Evolutionary conservation across 2,329 filamentous ascomycete genomes (phyloP), one percentile per base, ranked within the genome.

Genomic region (Biscogniauxia marginata): DNA sequence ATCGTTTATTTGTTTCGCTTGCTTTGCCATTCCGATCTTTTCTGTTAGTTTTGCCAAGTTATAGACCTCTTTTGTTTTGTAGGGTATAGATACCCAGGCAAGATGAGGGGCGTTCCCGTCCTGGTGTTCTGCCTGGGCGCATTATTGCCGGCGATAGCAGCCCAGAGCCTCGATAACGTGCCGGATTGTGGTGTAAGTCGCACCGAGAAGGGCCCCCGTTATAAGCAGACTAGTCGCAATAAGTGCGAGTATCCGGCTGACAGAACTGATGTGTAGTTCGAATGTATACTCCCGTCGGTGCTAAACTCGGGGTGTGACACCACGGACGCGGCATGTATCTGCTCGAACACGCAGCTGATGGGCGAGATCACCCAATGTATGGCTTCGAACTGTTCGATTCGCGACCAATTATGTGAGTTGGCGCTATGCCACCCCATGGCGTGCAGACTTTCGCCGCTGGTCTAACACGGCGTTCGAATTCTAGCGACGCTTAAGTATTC

Each of bases 401-500:
- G 63, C n/a, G 64, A 70, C 39, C 55, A 63, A 44, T 49, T 70
- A 45, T 18, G 63, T 67, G 54, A 63, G 58, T 44, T n/a, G 50
- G 45, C 21, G 21, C 6, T 11, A 21, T 18, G 16, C 23, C 24
- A 39, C 19, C 20, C 23, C 4, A 49, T 23, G 18, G 3, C 11
- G 4, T 25, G 39, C 2, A 43, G 46, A 7, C 23, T 19, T 43
- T 25, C 11, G 21, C 47, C 22, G 21, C 54, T 59, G 18, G 58
- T 45, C 49, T 30, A 34, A 22, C n/a, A 43, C 54, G 30, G 39
- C 39, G 16, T 46, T 46, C 18, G 25, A 8, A 47, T 49, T 46
- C n/a, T 50, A 71, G 67, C 58, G 39, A 69, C 65, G 13, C 63
- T 70, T 55, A 70, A 66, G 52, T 71, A 67, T 52, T 66, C 66